These are phyloP conservation scores for Rubus parviflorus DNA, from an alignment of 306 rosid genomes.

Conservation along the genomic window DNA sequence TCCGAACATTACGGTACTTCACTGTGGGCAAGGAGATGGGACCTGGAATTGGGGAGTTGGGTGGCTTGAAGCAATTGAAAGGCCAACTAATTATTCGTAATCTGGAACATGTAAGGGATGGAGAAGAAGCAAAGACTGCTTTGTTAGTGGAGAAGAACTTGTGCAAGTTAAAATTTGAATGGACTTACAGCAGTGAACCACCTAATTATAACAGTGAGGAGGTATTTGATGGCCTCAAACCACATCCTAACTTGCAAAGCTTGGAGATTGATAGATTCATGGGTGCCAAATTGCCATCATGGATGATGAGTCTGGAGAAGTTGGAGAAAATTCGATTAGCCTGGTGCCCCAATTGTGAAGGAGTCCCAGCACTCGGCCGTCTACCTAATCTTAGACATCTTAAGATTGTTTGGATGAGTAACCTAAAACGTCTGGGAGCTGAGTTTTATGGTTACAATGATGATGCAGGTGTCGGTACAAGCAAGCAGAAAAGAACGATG, in stretches of 20 bases:
- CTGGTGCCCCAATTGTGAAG: fast-evolving
- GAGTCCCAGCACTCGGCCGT: neutral
- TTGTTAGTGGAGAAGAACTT: neutral
- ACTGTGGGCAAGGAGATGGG: neutral
- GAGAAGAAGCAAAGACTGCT: neutral
- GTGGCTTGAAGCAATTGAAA: neutral
- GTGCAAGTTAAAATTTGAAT: neutral
- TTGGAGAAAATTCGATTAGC: neutral
- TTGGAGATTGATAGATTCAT: neutral
- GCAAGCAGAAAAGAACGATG: neutral
- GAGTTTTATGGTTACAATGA: neutral
- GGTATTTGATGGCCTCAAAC: neutral
- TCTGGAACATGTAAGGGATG: neutral
- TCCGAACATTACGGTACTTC: neutral
- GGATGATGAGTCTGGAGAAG: neutral
- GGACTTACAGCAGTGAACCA: neutral
- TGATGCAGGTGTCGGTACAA: neutral
- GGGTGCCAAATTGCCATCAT: neutral
- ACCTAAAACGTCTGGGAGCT: neutral
- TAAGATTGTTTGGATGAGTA: fast-evolving
- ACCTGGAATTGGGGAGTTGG: neutral
- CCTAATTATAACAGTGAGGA: no score
- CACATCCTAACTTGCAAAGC: neutral
- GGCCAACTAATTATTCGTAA: neutral
- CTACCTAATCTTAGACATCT: neutral